phyloP scores from a whole-genome alignment of 306 rosid genomes.

The Rosa chinensis region DNA sequence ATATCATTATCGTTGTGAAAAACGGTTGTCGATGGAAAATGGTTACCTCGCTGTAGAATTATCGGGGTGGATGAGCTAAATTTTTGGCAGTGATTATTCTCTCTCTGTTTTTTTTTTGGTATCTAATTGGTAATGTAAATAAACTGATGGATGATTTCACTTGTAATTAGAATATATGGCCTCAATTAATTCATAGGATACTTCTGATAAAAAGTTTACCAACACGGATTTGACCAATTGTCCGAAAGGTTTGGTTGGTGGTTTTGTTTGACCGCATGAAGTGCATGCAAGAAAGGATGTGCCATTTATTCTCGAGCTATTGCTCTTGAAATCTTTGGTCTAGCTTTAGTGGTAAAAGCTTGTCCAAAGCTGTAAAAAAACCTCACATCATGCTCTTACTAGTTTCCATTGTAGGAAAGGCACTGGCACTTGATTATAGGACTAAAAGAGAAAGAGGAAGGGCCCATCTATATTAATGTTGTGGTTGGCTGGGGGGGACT shows the following conservation, averaged over 20 bases:
- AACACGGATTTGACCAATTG: conserved; percentile 53
- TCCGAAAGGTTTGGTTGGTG: conserved; percentile 51
- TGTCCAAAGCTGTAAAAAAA: conserved; percentile 27
- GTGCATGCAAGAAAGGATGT: conserved; percentile 11
- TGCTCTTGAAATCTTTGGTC: background rate
- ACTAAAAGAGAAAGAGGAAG: background rate
- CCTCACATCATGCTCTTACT: conserved; percentile 1
- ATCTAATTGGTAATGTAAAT: background rate
- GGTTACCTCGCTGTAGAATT: no score
- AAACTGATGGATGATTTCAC: background rate
- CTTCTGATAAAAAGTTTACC: background rate
- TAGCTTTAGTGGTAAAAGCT: conserved; percentile 9
- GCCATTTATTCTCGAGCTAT: background rate
- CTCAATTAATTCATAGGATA: conserved; percentile 25
- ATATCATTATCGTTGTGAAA: no score
- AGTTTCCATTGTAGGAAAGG: conserved; percentile 19
- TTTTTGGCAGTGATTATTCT: no score
- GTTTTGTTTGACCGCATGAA: conserved; percentile 40
- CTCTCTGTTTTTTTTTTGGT: no score
- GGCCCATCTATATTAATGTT: conserved; percentile 17
- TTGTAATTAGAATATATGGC: background rate
- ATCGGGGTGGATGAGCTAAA: no score
- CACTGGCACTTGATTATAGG: conserved; percentile 16
- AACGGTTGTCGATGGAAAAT: no score
- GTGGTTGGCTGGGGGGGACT: conserved; percentile 22